Base-by-base conservation (phyloP, 768 basidiomycete genomes). In the Tricholoma furcatifolium region DNA sequence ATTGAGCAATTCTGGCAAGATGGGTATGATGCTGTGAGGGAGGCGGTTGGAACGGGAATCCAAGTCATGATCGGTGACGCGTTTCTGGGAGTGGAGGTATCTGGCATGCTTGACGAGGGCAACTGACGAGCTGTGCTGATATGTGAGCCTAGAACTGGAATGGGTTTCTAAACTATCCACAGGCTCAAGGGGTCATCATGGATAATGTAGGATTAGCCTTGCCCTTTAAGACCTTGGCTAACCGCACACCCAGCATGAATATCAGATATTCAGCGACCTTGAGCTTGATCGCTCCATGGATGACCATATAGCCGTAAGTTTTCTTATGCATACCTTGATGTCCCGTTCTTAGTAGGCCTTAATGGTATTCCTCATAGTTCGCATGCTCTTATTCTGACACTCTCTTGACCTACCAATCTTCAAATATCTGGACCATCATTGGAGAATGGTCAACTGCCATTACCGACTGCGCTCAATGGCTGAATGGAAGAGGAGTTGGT, bases 401-500 rank as follows among this genome's bases (percentile, higher is more conserved):
- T 43, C 72, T 87, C 17, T 66, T 73, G 3, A 54, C 66, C 2
- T 88, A 73, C 62, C 74, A 81, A 6, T 53, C 72, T 5, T 67
- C 70, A 9, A 84, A 85, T 56, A 71, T 91, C 30, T 90, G 84
- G 84, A 90, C 87, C 2, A 72, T 91, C 27, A 74, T 85, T 11
- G 89, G 91, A 20, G 91, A 93, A 74, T 93, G 88, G 84, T 87
- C 87, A 14, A 82, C 77, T 18, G 83, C 87, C 0, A 67, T 76
- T 8, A 90, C 87, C 0, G 88, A 90, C 64, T 93, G 90, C 60
- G 85, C 90, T 0, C 68, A 68, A 60, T 92, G 87, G 86, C 73
- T 93, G 7, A 93, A 92, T 63, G 91, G 91, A 0, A 76, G 88
- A 38, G 84, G 83, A 18, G 72, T 79, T 34, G 89, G 89, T 11